Conservation (phyloP, 1,284 basidiomycete genomes). For the Mrakiaceae sp. region DNA sequence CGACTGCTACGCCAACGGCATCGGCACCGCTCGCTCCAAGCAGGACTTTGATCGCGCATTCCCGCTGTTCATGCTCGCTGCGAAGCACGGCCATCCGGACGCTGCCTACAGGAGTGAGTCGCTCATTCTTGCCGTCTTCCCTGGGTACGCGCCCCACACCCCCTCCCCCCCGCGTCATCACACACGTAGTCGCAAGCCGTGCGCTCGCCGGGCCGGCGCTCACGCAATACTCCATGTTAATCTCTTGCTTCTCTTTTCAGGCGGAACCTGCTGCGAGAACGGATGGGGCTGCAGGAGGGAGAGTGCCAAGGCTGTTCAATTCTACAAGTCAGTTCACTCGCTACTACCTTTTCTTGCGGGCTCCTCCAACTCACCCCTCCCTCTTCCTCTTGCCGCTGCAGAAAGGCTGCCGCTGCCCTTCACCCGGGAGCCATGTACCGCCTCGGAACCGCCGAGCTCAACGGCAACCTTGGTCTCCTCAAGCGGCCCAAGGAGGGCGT, state of each 20-base stretch:
- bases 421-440: conserved; percentile 97
- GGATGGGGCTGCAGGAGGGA: conserved; percentile 96
- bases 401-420: conserved; percentile 78
- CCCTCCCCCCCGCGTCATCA: too few species aligned
- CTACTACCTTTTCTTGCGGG: background rate
- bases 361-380: background rate
- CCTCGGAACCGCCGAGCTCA: conserved; percentile 88
- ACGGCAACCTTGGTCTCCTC: conserved; percentile 80
- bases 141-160: too few species aligned
- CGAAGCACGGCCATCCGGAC: conserved; percentile 97
- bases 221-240: too few species aligned
- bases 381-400: conserved; percentile 21
- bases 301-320: conserved; percentile 79
- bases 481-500: conserved; percentile 90
- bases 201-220: too few species aligned
- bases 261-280: conserved; percentile 96
- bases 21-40: conserved; percentile 72
- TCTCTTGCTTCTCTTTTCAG: conserved; percentile 24
- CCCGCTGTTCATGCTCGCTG: conserved; percentile 88
- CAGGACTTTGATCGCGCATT: conserved; percentile 97
- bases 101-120: conserved; percentile 61
- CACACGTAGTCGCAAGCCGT: too few species aligned
- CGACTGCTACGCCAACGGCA: conserved; percentile 95
- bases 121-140: too few species aligned
- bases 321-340: conserved; percentile 49